Evolutionary conservation across 345 rosid species (phyloP).

Genomic region (Raphanus sativus): DNA sequence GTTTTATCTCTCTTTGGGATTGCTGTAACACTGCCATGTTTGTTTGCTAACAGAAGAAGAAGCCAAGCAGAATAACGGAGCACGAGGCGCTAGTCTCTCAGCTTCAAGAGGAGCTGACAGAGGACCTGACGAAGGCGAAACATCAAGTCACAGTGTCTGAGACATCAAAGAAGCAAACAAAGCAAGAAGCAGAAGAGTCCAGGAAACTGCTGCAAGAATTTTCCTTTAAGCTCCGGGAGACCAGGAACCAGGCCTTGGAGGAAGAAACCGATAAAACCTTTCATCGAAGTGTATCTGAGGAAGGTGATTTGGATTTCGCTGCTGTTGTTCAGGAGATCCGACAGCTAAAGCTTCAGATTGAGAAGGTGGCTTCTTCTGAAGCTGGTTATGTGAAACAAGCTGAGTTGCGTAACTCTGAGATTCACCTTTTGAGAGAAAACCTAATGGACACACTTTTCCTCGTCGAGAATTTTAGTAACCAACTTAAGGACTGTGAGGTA

Average conservation of each 20-base stretch:
- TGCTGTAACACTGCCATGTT: slow-evolving; percentile 8
- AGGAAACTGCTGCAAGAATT: slow-evolving; percentile 54
- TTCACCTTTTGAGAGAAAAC: slow-evolving; percentile 65
- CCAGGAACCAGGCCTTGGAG: slow-evolving; percentile 34
- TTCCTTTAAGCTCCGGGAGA: slow-evolving; percentile 34
- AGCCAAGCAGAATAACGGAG: slow-evolving; percentile 77
- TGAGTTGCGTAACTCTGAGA: slow-evolving; percentile 55
- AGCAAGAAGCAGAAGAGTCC: slow-evolving; percentile 73
- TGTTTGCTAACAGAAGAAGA: slow-evolving; percentile 66
- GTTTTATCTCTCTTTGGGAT: slow-evolving; percentile 2
- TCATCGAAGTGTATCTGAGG: slow-evolving; percentile 49
- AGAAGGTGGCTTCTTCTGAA: slow-evolving; percentile 57
- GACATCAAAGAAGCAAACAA: slow-evolving; percentile 66
- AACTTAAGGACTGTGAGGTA: slow-evolving; percentile 69
- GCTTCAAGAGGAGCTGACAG: slow-evolving; percentile 82
- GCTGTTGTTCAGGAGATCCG: slow-evolving; percentile 72
- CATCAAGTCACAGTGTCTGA: slow-evolving; percentile 66
- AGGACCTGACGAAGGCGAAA: slow-evolving; percentile 77
- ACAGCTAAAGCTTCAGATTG: slow-evolving; percentile 40
- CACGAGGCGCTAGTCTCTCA: slow-evolving; percentile 67
- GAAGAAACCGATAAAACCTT: slow-evolving; percentile 34
- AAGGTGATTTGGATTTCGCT: slow-evolving; percentile 54
- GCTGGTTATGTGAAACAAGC: slow-evolving; percentile 52
- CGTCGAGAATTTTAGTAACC: slow-evolving; percentile 69
- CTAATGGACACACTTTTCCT: slow-evolving; percentile 59